Evolutionary conservation across 805 yeast species (phyloP).

Genomic region (Wickerhamiella nectarea): DNA sequence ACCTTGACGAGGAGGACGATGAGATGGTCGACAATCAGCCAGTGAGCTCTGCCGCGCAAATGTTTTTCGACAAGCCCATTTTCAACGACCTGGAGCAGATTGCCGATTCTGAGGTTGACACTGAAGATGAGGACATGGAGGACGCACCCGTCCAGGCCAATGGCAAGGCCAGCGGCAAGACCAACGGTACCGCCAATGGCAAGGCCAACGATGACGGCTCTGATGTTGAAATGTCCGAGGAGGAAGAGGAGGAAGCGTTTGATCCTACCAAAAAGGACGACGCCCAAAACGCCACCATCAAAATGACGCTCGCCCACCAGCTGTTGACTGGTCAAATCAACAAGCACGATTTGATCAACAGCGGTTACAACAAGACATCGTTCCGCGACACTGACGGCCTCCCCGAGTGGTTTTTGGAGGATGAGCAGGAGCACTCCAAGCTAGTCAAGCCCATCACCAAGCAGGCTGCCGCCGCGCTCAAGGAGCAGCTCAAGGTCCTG

Average conservation of each 20-base stretch:
- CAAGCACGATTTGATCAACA: conserved; percentile 76
- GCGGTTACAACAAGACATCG: conserved; percentile 82
- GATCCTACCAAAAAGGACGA: conserved; percentile 21
- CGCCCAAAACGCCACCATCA: conserved; percentile 25
- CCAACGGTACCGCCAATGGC: conserved; percentile 18
- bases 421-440: conserved; percentile 76
- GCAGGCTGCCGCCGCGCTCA: conserved; percentile 72
- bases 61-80: conserved; percentile 29
- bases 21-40: conserved; percentile 17
- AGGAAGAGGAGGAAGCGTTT: conserved; percentile 10
- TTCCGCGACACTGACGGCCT: conserved; percentile 82
- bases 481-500: conserved; percentile 61
- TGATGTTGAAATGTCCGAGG: conserved; percentile 4
- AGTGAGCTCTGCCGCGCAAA: conserved; percentile 26
- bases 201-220: conserved; percentile 16
- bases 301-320: conserved; percentile 93
- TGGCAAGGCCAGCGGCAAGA: neutral
- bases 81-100: conserved; percentile 22
- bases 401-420: conserved; percentile 96
- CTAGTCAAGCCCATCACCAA: conserved; percentile 83
- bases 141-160: neutral
- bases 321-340: conserved; percentile 78
- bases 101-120: conserved; percentile 19
- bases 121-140: conserved; percentile 14
- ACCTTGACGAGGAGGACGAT: conserved; percentile 16